These are phyloP conservation scores for Yamadazyma akitaensis DNA, from an alignment of 805 yeast species.

Conservation along the genomic window DNA sequence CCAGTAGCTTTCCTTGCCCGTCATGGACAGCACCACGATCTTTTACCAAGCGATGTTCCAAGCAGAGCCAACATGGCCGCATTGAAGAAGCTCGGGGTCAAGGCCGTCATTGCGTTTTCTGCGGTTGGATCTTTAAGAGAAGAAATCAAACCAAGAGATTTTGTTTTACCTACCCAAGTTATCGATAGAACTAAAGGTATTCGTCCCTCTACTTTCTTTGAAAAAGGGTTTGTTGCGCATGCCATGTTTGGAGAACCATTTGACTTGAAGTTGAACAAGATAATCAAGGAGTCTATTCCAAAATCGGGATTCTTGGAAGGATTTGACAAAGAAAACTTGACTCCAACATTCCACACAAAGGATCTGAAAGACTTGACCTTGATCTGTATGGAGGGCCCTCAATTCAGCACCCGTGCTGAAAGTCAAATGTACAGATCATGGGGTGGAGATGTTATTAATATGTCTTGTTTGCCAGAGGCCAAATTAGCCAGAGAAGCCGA, in stretches of 20 bases:
- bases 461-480: constrained; percentile 97
- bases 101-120: constrained; percentile 84
- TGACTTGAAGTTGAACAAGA: constrained; percentile 65
- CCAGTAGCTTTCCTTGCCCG: constrained; percentile 93
- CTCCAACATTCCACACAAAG: constrained; percentile 61
- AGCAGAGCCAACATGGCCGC: constrained; percentile 95
- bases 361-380: constrained; percentile 75
- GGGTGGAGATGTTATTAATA: constrained; percentile 95
- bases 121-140: constrained; percentile 95
- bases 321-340: constrained; percentile 34
- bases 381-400: constrained; percentile 99
- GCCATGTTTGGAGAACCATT: constrained; percentile 98
- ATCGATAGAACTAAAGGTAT: constrained; percentile 97
- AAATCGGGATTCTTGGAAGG: constrained; percentile 51
- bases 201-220: constrained; percentile 85
- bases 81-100: constrained; percentile 80
- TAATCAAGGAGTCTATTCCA: constrained; percentile 52
- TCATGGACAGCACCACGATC: constrained; percentile 89
- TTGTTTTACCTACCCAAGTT: constrained; percentile 93
- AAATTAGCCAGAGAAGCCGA: constrained; percentile 97
- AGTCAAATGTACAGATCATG: constrained; percentile 78
- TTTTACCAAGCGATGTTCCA: constrained; percentile 90
- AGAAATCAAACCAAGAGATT: constrained; percentile 90
- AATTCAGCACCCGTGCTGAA: constrained; percentile 95
- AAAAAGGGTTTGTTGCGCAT: constrained; percentile 92